These are phyloP conservation scores for Herpetomonas samuelpessoai DNA, from an alignment of 208 protist species.

Conservation along the genomic window DNA sequence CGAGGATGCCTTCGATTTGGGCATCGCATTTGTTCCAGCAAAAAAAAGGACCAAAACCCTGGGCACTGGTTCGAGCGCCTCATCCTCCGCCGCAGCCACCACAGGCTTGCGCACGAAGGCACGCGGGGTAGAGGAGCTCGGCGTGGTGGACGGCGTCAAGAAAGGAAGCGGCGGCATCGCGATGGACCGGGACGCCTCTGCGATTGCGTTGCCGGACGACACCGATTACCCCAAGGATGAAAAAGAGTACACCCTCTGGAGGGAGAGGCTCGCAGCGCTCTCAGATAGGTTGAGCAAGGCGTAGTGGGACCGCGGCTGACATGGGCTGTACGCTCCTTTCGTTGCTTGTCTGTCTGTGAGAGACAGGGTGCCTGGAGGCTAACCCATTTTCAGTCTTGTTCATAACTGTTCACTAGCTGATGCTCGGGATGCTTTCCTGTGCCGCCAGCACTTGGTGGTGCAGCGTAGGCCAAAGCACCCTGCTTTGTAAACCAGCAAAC, in stretches of 20 bases:
- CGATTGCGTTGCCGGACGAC: slow-evolving; percentile 47
- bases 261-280: slow-evolving; percentile 25
- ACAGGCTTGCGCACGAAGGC: too few species aligned
- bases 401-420: too few species aligned
- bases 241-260: slow-evolving; percentile 53
- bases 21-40: not conserved
- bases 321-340: not conserved
- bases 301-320: not conserved
- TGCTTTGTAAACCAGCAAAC: too few species aligned
- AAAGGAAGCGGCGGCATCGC: not conserved
- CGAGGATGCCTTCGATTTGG: slow-evolving; percentile 2
- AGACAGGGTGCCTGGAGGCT: not conserved
- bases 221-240: slow-evolving; percentile 57
- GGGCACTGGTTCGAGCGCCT: not conserved
- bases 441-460: too few species aligned
- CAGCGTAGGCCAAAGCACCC: not conserved
- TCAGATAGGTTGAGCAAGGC: slow-evolving; percentile 6
- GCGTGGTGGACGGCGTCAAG: not conserved
- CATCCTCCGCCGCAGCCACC: not conserved
- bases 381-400: too few species aligned
- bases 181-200: slow-evolving; percentile 14
- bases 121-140: not conserved
- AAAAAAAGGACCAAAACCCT: not conserved
- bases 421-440: too few species aligned
- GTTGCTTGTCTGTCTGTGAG: too few species aligned